A percentile compares a stretch with the other conserved stretches of the same genome.
Conservation (phyloP, 2,329 filamentous ascomycete species). For the Microdochium trichocladiopsis region DNA sequence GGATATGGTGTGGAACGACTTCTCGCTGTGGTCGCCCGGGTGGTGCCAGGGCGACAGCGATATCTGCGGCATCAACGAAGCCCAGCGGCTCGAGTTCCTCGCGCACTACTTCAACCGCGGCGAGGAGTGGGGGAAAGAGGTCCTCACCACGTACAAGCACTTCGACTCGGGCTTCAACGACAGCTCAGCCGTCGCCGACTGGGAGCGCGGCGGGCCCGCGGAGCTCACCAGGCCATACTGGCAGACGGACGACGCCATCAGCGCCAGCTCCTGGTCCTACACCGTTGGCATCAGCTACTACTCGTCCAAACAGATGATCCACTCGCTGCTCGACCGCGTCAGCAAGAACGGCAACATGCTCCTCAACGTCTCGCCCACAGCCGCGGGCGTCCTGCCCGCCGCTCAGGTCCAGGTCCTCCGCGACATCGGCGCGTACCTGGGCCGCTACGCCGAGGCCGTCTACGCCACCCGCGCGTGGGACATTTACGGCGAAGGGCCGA, state of each 20-base stretch:
- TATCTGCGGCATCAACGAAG: slow-evolving; percentile 6
- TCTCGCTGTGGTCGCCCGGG: slow-evolving; percentile 7
- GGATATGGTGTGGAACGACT: slow-evolving; percentile 10
- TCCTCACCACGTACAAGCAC: slow-evolving; percentile 9
- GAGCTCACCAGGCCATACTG: slow-evolving; percentile 8
- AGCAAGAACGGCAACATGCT: not conserved
- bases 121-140: slow-evolving; percentile 8
- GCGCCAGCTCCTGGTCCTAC: slow-evolving; percentile 8
- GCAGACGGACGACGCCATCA: slow-evolving; percentile 10
- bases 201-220: slow-evolving; percentile 7
- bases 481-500: slow-evolving; percentile 8
- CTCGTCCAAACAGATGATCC: slow-evolving; percentile 5
- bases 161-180: slow-evolving; percentile 7
- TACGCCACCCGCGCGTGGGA: slow-evolving; percentile 7
- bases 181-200: slow-evolving; percentile 9
- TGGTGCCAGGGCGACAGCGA: slow-evolving; percentile 4
- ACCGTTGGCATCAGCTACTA: slow-evolving; percentile 8
- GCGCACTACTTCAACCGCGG: slow-evolving; percentile 10
- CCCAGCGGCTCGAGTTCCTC: slow-evolving; percentile 5
- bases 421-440: slow-evolving; percentile 6
- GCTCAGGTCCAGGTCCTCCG: slow-evolving; percentile 6
- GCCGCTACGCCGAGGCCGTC: slow-evolving; percentile 5
- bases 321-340: not conserved
- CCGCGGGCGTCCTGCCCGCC: not conserved
- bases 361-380: not conserved